phyloP scores from a whole-genome alignment of 495 filamentous ascomycete species.

The Tuber magnatum region DNA sequence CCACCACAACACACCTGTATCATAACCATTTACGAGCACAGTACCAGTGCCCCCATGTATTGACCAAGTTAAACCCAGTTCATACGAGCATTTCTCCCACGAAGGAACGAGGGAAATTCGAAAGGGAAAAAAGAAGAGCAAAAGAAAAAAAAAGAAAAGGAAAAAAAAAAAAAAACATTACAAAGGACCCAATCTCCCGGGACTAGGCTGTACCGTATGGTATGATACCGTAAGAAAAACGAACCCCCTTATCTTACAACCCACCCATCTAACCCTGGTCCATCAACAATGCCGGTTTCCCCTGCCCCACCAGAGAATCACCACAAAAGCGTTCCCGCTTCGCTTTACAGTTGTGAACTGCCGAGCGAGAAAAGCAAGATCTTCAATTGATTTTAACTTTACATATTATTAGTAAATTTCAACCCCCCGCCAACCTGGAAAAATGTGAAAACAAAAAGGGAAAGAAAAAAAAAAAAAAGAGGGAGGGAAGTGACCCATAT shows the following conservation, averaged over 20 bases:
- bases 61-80: background rate
- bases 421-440: background rate
- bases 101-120: background rate
- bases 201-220: constrained; percentile 14
- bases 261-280: constrained; percentile 12
- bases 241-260: constrained; percentile 5
- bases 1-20: background rate
- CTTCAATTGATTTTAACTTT: background rate
- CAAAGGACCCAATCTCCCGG: constrained; percentile 38
- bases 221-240: background rate
- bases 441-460: background rate
- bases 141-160: background rate
- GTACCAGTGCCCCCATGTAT: background rate
- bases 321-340: constrained; percentile 20
- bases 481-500: background rate
- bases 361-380: constrained; percentile 24
- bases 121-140: background rate
- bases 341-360: constrained; percentile 21
- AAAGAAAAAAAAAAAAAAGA: background rate
- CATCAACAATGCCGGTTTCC: constrained; percentile 26
- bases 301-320: constrained; percentile 14
- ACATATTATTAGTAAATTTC: background rate
- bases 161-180: background rate
- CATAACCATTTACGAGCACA: background rate
- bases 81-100: background rate